Conservation (phyloP, 306 rosid genomes). For the Citrullus colocynthis region DNA sequence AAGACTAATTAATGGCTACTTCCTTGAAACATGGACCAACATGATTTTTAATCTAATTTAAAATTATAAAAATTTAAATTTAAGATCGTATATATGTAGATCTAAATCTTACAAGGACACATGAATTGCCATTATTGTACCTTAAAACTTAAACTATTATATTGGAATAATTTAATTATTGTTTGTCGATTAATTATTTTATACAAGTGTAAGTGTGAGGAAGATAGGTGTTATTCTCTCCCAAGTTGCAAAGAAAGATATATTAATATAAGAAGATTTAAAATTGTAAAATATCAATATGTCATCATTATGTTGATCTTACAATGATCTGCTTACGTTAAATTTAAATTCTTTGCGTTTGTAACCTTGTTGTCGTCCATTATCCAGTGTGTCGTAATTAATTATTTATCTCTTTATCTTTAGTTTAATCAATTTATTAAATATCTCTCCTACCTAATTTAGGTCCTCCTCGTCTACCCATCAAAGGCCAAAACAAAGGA, state of each 20-base stretch:
- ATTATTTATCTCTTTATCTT: not conserved
- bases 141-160: not conserved
- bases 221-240: conserved; percentile 4
- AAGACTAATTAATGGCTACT: too few species aligned
- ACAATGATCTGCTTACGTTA: conserved; percentile 9
- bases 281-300: conserved; percentile 12
- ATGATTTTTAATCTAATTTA: too few species aligned
- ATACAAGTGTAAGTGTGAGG: not conserved
- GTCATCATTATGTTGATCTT: conserved; percentile 18
- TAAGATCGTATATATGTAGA: not conserved
- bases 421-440: conserved; percentile 10
- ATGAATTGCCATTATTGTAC: not conserved
- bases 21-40: too few species aligned
- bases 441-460: not conserved
- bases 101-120: not conserved
- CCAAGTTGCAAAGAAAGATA: not conserved
- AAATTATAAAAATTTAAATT: not conserved
- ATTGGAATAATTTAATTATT: not conserved
- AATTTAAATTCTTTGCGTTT: not conserved
- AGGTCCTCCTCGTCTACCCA: not conserved
- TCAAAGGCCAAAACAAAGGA: not conserved
- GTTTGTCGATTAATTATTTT: not conserved
- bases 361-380: conserved; percentile 23
- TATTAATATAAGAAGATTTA: not conserved
- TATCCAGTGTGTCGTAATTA: not conserved